Evolutionary conservation across 352 stramenopile genomes (phyloP), one percentile per base, ranked within the genome.

Genomic region (Globisporangium splendens): DNA sequence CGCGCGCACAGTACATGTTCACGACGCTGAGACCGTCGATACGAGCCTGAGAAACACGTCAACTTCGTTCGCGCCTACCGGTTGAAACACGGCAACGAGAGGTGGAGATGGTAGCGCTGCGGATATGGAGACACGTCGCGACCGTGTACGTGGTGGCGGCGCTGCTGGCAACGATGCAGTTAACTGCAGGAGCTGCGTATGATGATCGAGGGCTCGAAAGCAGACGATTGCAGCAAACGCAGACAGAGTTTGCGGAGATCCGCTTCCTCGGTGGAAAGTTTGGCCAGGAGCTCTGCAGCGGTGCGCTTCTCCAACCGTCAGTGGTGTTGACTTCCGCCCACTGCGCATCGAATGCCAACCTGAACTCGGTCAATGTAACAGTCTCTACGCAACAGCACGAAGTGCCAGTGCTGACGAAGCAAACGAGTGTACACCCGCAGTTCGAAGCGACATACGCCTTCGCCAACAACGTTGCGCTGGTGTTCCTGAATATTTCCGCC

Each of bases 321-420:
- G 51, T 57, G 38, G 51, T 49, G 51, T 35, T 57, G 17, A 57
- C 51, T 17, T 47, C 51, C 14, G 51, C 51, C 8, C 51, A 57
- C 51, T 57, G 51, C 17, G 51, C 51, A 13, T 11, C 46, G 14
- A 57, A 42, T 7, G 21, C 51, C 15, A 12, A 48, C 11, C 51
- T 57, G 13, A 8, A 14, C 20, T 13, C 21, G 17, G 22, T 57
- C 7, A 47, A 49, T n/a, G 39, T 57, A 6, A 35, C 51, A 20
- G 14, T 24, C 20, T 7, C 20, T 21, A n/a, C 49, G 2, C 50
- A 46, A 8, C 3, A 56, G 18, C 3, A 46, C n/a, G 17, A 3
- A 0, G 17, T 1, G 47, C 41, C 11, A 20, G 18, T 15, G n/a
- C 18, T 38, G 35, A 3, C 12, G 12, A 49, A 41, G 39, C 33